Percentiles rank a stretch among this genome's conserved stretches.
phyloP scores from a whole-genome alignment of 306 rosid genomes.

The Sechiopsis laciniata region DNA sequence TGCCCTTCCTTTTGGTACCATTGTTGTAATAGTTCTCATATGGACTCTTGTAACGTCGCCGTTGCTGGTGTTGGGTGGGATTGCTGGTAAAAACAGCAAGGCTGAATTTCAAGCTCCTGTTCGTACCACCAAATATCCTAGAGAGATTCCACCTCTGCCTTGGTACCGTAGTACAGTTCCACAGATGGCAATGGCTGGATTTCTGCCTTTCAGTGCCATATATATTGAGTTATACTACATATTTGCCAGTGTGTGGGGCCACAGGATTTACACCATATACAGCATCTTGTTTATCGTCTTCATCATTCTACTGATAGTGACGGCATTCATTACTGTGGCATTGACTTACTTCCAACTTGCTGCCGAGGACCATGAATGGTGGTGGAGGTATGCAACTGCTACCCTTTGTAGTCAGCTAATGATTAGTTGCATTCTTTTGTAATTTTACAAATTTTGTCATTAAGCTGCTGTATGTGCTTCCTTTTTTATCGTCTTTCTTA shows the following conservation, averaged over 20 bases:
- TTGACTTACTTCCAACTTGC: conserved; percentile 67
- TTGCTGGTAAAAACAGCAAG: conserved; percentile 64
- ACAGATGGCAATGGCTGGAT: conserved; percentile 74
- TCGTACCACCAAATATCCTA: conserved; percentile 53
- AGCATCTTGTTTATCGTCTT: conserved; percentile 62
- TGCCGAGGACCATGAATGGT: conserved; percentile 73
- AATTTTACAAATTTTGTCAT: neutral
- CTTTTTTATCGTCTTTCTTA: neutral
- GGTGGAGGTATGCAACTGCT: conserved; percentile 58
- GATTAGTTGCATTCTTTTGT: neutral
- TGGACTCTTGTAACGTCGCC: conserved; percentile 68
- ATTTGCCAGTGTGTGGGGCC: conserved; percentile 72
- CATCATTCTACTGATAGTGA: conserved; percentile 51
- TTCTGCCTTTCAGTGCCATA: conserved; percentile 62
- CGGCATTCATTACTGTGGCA: conserved; percentile 58
- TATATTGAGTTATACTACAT: conserved; percentile 59
- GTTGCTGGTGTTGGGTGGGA: conserved; percentile 63
- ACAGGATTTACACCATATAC: conserved; percentile 63
- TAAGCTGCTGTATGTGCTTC: neutral
- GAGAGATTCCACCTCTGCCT: conserved; percentile 65
- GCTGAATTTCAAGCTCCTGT: conserved; percentile 61
- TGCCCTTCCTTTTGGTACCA: conserved; percentile 67
- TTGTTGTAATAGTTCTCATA: conserved; percentile 57
- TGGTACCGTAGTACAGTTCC: conserved; percentile 58
- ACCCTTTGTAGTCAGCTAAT: neutral